Percentiles rank a stretch among this genome's conserved stretches.
Conservation (phyloP, 2,329 filamentous ascomycete species). For the Diaporthe destruens region DNA sequence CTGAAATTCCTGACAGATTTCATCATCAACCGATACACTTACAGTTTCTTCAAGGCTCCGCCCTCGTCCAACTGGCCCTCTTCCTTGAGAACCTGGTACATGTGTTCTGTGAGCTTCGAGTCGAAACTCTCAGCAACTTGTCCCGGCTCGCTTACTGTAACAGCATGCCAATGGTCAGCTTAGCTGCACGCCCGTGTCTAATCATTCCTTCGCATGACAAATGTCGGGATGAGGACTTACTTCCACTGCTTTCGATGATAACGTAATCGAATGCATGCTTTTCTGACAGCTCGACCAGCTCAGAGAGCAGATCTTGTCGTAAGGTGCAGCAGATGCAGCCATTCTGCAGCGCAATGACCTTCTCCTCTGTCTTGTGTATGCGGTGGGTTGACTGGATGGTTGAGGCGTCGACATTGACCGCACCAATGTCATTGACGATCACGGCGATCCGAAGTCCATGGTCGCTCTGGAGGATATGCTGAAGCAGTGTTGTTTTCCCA, state of each 20-base stretch:
- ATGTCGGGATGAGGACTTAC: background rate
- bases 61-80: constrained; percentile 19
- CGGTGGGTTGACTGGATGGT: constrained; percentile 66
- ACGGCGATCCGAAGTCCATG: constrained; percentile 78
- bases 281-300: constrained; percentile 74
- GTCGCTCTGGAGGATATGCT: constrained; percentile 75
- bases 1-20: too few species aligned
- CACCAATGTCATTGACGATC: constrained; percentile 80
- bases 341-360: constrained; percentile 77
- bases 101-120: constrained; percentile 63
- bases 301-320: constrained; percentile 77
- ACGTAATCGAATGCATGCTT: constrained; percentile 77
- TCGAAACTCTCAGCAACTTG: constrained; percentile 82
- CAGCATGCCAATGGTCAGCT: background rate
- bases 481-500: constrained; percentile 78
- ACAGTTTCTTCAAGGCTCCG: constrained; percentile 52
- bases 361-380: constrained; percentile 70
- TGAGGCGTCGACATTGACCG: constrained; percentile 72
- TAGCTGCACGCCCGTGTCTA: too few species aligned
- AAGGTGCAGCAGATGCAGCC: constrained; percentile 84
- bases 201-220: background rate
- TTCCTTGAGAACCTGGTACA: constrained; percentile 42
- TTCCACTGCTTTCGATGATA: constrained; percentile 71
- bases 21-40: constrained; percentile 35
- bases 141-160: constrained; percentile 74